Evolutionary conservation across 805 yeast genomes (phyloP).

Genomic region (Debaryomyces prosopidis): DNA sequence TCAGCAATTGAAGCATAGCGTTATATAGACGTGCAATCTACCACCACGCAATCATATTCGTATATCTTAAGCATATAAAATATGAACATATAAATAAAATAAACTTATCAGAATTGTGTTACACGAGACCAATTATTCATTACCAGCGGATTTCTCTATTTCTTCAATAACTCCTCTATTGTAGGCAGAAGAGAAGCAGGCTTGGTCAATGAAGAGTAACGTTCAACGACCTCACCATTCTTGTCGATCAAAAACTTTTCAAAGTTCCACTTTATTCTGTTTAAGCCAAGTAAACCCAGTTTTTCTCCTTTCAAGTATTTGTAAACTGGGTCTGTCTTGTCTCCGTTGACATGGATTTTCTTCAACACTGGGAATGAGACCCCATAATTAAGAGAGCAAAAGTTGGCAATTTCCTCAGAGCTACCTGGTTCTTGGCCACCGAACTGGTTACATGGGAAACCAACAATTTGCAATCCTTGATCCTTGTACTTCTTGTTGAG

Average conservation of each 20-base stretch:
- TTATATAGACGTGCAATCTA: no score
- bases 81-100: no score
- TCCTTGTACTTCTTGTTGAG: slow-evolving; percentile 41
- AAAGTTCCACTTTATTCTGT: slow-evolving; percentile 46
- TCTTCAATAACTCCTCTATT: slow-evolving; percentile 57
- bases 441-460: slow-evolving; percentile 49
- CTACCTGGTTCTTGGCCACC: slow-evolving; percentile 44
- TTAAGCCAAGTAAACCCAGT: slow-evolving; percentile 46
- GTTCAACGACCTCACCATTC: slow-evolving; percentile 44
- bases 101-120: no score
- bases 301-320: slow-evolving; percentile 66
- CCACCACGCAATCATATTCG: no score
- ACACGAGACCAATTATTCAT: no score
- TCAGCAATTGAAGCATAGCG: no score
- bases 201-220: slow-evolving; percentile 66
- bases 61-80: no score
- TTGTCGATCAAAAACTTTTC: slow-evolving; percentile 44
- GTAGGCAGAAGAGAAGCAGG: slow-evolving; percentile 37
- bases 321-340: slow-evolving; percentile 76
- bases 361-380: slow-evolving; percentile 87
- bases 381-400: slow-evolving; percentile 82
- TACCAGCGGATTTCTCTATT: background rate
- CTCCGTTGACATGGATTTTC: slow-evolving; percentile 90
- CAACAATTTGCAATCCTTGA: slow-evolving; percentile 37
- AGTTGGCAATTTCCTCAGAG: slow-evolving; percentile 62